These are phyloP conservation scores for Salix caprea DNA, from an alignment of 345 rosid genomes.

Conservation along the genomic window DNA sequence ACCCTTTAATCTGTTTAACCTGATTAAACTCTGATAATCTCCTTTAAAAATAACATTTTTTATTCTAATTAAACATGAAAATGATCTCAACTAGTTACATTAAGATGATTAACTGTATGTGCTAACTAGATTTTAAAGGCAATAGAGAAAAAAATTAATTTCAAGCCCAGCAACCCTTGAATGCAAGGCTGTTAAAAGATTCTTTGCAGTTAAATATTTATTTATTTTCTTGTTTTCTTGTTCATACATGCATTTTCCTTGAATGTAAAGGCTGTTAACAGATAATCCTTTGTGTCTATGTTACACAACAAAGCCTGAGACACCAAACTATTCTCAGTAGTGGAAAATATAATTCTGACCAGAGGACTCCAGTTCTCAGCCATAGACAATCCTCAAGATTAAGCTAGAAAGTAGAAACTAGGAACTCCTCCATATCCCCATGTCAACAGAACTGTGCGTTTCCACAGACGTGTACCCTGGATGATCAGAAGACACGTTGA, in stretches of 20 bases:
- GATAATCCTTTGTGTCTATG: neutral
- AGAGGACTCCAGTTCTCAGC: too few relatives aligned
- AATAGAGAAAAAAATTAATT: neutral
- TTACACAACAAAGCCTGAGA: neutral
- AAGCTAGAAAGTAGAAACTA: neutral
- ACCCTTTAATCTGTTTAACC: too few relatives aligned
- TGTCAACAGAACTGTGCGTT: neutral
- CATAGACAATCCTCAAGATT: neutral
- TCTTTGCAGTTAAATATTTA: neutral
- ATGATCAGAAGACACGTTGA: neutral
- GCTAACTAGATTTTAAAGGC: neutral
- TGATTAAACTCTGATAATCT: too few relatives aligned
- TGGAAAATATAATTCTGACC: slow-evolving; percentile 1
- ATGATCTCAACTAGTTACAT: too few relatives aligned
- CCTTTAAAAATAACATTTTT: too few relatives aligned
- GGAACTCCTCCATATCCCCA: neutral
- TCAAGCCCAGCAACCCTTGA: too few relatives aligned
- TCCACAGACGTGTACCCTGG: slow-evolving; percentile 8
- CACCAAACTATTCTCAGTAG: slow-evolving; percentile 26
- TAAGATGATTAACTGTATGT: too few relatives aligned
- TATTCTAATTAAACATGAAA: too few relatives aligned
- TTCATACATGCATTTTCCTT: neutral
- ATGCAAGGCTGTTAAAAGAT: neutral
- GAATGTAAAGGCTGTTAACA: neutral
- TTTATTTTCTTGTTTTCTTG: neutral